Evolutionary conservation across 495 filamentous ascomycete species (phyloP), one percentile per base, ranked within the genome.

Genomic region (Aspergillus carlsbadensis): DNA sequence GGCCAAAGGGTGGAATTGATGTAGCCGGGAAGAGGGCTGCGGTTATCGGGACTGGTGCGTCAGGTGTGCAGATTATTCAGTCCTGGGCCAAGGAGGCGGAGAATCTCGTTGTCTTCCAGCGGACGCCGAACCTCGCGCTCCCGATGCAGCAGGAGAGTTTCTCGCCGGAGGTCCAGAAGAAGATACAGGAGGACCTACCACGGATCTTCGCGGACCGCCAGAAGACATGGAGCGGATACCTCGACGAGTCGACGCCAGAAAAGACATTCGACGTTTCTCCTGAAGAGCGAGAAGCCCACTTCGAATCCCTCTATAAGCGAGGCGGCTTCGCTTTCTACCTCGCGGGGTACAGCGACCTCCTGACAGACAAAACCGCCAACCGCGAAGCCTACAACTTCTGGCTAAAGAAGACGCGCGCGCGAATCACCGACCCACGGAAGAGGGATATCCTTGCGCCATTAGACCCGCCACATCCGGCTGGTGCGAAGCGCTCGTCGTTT

Each of bases 31-130:
- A 52, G 14, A 40, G 31, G 24, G 49, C 41, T 10, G 49, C 49
- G 1, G 35, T 52, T 15, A 72, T 85, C 18, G 82, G 82, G 2
- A 84, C 82, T 0, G 82, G 82, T 10, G 72, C 78, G 0, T 69
- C 75, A 2, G 80, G 79, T 0, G 70, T 84, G 5, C 81, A 85
- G 54, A 72, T 80, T 48, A 66, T 70, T 14, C 80, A 83, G 51
- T 72, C 73, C 13, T 53, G 62, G 55, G 73, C 64, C 17, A 62
- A 64, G 10, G 41, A 61, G 10, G 79, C 67, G 4, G 68, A 62
- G 6, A 56, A 72, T 6, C 44, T 82, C 24, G 75, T 59, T 14
- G 73, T 82, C 18, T 83, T 78, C 61, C 79, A 82, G 56, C 69
- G 80, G n/a, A 79, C 78, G 15, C 78, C 77, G 10, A 78, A 78